Evolutionary conservation across 108 stramenopile species (phyloP), one percentile per base, ranked within the genome.

Genomic region (Nitzschia sp.): DNA sequence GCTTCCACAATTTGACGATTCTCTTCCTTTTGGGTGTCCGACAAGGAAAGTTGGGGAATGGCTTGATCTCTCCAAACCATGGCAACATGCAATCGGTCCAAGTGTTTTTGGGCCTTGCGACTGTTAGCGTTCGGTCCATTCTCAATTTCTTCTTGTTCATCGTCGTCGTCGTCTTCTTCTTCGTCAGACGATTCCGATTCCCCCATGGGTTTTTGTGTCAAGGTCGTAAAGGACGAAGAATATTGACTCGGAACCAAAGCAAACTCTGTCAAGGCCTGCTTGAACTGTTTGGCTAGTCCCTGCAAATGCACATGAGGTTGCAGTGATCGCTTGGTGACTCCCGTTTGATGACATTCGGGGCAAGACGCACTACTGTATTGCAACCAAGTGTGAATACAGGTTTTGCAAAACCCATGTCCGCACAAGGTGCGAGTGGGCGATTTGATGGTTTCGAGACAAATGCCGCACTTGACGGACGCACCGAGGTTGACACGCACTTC

Each of bases 351-450:
- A 66, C 88, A 92, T 41, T 77, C 73, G 12, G 87, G 90, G 71
- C 91, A 92, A 43, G 67, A 64, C 1, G 70, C 8, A 40, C 41
- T 55, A 48, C 54, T 51, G 43, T 34, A 19, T 29, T 42, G 46
- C 56, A 25, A 37, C 54, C 69, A 57, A 42, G 63, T 55, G 17
- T 39, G 39, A 44, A 90, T 75, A 60, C 89, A 90, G 0, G 21
- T 42, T 24, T 65, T 50, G 62, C 89, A 90, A 70, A 77, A 90
- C 38, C 74, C 83, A 69, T 90, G 89, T 58, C 73, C 74, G 58
- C 89, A 90, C 51, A 82, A 80, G 8, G 75, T 76, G 3, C 69
- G 63, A 8, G 52, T 40, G 10, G 75, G 75, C 29, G 60, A 42
- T 15, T 29, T 54, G 10, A 76, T 26, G 37, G 75, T 76, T 0